phyloP scores from a whole-genome alignment of 257 asterid genomes.

The Solanum gracilifrons region DNA sequence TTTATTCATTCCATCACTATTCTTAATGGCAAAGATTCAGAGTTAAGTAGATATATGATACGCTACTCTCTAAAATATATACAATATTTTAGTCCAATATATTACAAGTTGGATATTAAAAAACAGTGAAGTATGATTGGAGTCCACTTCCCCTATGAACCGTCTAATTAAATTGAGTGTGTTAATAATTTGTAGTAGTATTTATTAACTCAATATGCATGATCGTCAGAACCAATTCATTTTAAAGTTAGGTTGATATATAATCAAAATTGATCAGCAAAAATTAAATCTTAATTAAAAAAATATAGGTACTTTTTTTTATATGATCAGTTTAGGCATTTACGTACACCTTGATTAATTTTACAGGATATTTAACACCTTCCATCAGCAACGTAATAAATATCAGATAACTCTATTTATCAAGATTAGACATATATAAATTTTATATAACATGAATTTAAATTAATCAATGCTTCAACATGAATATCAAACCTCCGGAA shows the following conservation, averaged over 20 bases:
- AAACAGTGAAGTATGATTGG: too few relatives aligned
- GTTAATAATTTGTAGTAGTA: not conserved
- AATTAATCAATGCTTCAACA: too few relatives aligned
- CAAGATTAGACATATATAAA: fast-evolving
- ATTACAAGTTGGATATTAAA: not conserved
- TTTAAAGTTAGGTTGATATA: not conserved
- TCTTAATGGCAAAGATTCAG: too few relatives aligned
- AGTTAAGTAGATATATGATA: too few relatives aligned
- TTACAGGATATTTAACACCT: too few relatives aligned
- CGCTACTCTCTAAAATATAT: too few relatives aligned
- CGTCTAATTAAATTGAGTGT: not conserved
- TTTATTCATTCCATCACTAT: not conserved
- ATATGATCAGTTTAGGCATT: fast-evolving
- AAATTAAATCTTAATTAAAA: too few relatives aligned
- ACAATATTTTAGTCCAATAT: not conserved
- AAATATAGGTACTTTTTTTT: too few relatives aligned
- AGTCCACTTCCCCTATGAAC: too few relatives aligned
- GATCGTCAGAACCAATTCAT: not conserved
- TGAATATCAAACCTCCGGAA: too few relatives aligned
- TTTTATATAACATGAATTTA: too few relatives aligned
- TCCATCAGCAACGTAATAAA: fast-evolving
- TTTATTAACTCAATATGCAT: not conserved
- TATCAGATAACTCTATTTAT: too few relatives aligned
- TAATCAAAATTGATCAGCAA: not conserved
- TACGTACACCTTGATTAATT: fast-evolving